These are phyloP conservation scores for Eucalyptus curtisii DNA, from an alignment of 345 rosid species.

Conservation along the genomic window DNA sequence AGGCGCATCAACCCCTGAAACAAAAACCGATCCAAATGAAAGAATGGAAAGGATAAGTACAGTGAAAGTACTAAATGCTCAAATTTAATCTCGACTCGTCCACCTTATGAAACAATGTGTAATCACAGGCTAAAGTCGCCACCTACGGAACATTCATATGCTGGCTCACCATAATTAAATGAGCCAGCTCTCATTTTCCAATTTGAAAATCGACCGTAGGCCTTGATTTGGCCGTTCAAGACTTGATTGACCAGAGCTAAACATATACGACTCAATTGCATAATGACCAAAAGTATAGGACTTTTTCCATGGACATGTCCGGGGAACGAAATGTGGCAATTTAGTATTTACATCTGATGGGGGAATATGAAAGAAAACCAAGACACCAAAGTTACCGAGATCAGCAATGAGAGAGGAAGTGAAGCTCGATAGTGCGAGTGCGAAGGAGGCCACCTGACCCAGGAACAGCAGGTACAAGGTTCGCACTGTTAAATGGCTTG, in stretches of 20 bases:
- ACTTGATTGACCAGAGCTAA: neutral
- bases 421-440: conserved; percentile 29
- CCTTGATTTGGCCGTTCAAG: neutral
- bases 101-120: neutral
- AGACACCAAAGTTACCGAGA: conserved; percentile 18
- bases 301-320: neutral
- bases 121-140: neutral
- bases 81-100: neutral
- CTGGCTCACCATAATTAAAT: neutral
- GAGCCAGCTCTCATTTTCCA: neutral
- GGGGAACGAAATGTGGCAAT: neutral
- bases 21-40: neutral
- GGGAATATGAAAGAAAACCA: neutral
- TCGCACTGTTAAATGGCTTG: conserved; percentile 2
- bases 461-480: conserved; percentile 25
- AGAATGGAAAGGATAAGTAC: neutral
- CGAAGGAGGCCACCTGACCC: conserved; percentile 38
- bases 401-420: conserved; percentile 36
- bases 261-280: neutral
- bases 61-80: neutral
- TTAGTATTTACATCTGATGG: neutral
- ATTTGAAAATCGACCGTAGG: neutral
- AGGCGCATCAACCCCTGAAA: conserved; percentile 48
- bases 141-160: neutral
- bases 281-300: neutral